A percentile compares a stretch with the other conserved stretches of the same genome.
phyloP scores from a whole-genome alignment of 495 filamentous ascomycete genomes.

The Parmelia sp. region DNA sequence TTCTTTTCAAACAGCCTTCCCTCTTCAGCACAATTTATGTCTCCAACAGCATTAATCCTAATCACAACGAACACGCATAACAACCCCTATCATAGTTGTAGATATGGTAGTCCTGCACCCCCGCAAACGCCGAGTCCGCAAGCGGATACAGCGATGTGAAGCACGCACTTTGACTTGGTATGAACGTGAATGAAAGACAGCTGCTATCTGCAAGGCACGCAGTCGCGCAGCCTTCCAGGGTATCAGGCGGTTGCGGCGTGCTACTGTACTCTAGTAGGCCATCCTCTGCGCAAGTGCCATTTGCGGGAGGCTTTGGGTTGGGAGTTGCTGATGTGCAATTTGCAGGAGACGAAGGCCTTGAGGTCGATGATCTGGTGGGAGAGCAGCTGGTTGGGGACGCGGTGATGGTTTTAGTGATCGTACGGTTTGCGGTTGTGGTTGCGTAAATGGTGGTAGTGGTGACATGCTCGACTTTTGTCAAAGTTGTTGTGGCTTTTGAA shows the following conservation, averaged over 20 bases:
- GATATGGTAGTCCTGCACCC: background rate
- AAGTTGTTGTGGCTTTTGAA: background rate
- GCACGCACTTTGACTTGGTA: background rate
- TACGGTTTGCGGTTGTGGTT: background rate
- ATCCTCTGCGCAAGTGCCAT: constrained; percentile 2
- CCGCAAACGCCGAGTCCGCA: background rate
- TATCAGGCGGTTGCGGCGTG: background rate
- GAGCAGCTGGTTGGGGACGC: background rate
- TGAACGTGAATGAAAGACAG: background rate
- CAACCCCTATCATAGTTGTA: constrained; percentile 1
- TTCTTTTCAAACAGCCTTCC: no score
- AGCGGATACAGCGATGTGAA: constrained; percentile 1
- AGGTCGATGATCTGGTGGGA: background rate
- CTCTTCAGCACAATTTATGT: no score
- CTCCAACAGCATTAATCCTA: background rate
- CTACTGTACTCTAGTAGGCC: background rate
- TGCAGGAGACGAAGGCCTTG: background rate
- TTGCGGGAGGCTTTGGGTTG: background rate
- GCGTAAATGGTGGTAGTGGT: background rate
- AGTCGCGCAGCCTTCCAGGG: background rate
- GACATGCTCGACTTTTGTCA: background rate
- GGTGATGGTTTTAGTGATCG: background rate
- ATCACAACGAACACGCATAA: background rate
- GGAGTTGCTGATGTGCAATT: constrained; percentile 2
- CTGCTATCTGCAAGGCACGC: background rate